Percentiles rank a stretch among this genome's conserved stretches.
Evolutionary conservation across 139 green algal species (phyloP).

Genomic region (Tetraselmis chui): DNA sequence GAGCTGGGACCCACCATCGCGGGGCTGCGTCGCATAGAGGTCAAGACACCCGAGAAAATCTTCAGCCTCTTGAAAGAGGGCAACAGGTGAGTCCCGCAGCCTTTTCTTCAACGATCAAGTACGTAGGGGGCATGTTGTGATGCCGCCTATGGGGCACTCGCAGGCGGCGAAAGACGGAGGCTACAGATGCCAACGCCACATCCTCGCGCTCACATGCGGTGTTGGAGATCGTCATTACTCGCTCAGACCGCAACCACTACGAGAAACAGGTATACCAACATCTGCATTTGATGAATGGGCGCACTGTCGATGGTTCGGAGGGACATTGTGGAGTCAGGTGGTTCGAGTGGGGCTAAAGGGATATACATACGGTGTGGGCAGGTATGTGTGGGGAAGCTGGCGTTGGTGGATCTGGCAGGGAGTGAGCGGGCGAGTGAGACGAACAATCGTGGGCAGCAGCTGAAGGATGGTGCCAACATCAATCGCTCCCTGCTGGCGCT

Average conservation of each 20-base stretch:
- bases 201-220: slow-evolving; percentile 40
- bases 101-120: too few relatives aligned
- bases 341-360: too few relatives aligned
- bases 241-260: slow-evolving; percentile 42
- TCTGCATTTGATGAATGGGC: neutral
- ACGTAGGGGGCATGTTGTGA: too few relatives aligned
- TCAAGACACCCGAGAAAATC: slow-evolving; percentile 22
- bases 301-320: too few relatives aligned
- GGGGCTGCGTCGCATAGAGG: slow-evolving; percentile 12
- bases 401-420: slow-evolving; percentile 61
- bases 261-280: slow-evolving; percentile 15
- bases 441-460: slow-evolving; percentile 61
- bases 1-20: slow-evolving; percentile 17
- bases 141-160: too few relatives aligned
- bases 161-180: slow-evolving; percentile 35
- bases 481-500: slow-evolving; percentile 77
- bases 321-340: too few relatives aligned
- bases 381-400: slow-evolving; percentile 42
- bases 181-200: slow-evolving; percentile 32
- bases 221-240: slow-evolving; percentile 54
- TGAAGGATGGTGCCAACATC: slow-evolving; percentile 75
- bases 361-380: too few relatives aligned
- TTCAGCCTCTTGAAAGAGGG: slow-evolving; percentile 30
- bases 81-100: slow-evolving; percentile 22
- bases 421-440: slow-evolving; percentile 54